phyloP scores from a whole-genome alignment of 2,329 filamentous ascomycete species.

The Stagonosporopsis tanaceti region DNA sequence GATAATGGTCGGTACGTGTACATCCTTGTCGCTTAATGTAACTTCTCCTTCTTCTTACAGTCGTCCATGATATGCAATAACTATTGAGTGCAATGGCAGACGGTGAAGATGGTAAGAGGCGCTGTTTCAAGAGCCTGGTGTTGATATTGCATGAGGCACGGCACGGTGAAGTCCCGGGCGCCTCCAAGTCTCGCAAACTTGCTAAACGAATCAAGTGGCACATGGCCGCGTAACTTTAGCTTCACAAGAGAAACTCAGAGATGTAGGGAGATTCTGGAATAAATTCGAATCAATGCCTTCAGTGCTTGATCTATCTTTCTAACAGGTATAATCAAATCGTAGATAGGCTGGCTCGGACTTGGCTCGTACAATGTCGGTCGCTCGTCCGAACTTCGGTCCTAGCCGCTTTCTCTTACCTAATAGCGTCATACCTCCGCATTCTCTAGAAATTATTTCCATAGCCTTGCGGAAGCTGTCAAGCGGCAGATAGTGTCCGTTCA shows the following conservation, averaged over 20 bases:
- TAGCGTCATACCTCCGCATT: slow-evolving; percentile 26
- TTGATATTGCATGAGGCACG: background rate
- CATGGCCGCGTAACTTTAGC: too few species aligned
- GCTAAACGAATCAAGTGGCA: background rate
- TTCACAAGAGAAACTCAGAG: background rate
- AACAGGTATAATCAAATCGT: background rate
- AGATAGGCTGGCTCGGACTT: slow-evolving; percentile 4
- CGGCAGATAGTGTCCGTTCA: background rate
- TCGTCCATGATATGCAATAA: background rate
- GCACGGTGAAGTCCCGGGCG: background rate
- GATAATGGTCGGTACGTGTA: background rate
- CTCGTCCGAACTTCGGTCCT: slow-evolving; percentile 20
- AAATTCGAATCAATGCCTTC: background rate
- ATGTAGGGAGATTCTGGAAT: background rate
- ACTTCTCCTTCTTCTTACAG: background rate
- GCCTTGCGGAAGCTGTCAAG: background rate
- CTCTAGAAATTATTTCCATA: slow-evolving; percentile 12
- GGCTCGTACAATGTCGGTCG: slow-evolving; percentile 3
- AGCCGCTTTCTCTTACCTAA: slow-evolving; percentile 28
- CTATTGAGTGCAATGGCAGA: background rate
- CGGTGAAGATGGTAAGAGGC: background rate
- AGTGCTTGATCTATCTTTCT: background rate
- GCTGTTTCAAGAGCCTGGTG: background rate
- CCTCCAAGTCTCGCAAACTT: background rate
- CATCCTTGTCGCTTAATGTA: background rate